phyloP scores from a whole-genome alignment of 2,329 filamentous ascomycete genomes.

The Clonostachys rosea region DNA sequence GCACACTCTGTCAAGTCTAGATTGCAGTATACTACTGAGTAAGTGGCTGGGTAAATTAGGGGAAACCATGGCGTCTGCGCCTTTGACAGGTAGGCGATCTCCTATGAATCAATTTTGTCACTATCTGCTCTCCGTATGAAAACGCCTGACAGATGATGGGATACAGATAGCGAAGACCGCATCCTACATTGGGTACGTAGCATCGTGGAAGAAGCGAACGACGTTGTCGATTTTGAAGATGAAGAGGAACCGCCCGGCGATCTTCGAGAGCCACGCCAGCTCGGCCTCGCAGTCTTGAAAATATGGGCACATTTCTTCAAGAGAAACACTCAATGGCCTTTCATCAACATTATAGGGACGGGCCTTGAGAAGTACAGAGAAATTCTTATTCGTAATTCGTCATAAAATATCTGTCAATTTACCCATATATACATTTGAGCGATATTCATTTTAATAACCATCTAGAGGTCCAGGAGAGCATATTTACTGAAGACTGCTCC shows the following conservation, averaged over 20 bases:
- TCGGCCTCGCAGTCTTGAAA: conserved; percentile 31
- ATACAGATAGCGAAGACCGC: conserved; percentile 31
- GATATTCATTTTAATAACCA: no score
- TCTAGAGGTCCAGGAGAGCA: no score
- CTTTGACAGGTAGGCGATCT: conserved; percentile 17
- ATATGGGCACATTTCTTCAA: conserved; percentile 42
- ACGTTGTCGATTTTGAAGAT: conserved; percentile 28
- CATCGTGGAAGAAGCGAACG: conserved; percentile 36
- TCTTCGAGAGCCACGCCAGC: conserved; percentile 15
- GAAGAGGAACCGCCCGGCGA: conserved; percentile 16
- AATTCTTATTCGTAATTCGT: conserved; percentile 5
- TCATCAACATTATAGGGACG: conserved; percentile 37
- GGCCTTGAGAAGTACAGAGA: conserved; percentile 30
- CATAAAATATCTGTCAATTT: no score
- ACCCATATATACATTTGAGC: no score
- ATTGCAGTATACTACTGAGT: conserved; percentile 47
- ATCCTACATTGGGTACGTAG: conserved; percentile 40
- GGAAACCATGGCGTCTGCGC: conserved; percentile 7
- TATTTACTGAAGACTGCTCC: no score
- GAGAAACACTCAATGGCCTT: conserved; percentile 41
- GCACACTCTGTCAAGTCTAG: conserved; percentile 48
- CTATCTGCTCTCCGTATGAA: background rate
- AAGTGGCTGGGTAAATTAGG: conserved; percentile 36
- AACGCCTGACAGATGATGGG: no score
- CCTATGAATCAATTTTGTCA: background rate